Evolutionary conservation across 495 filamentous ascomycete genomes (phyloP), one percentile per base, ranked within the genome.

Genomic region (Friedmanniomyces endolithicus): DNA sequence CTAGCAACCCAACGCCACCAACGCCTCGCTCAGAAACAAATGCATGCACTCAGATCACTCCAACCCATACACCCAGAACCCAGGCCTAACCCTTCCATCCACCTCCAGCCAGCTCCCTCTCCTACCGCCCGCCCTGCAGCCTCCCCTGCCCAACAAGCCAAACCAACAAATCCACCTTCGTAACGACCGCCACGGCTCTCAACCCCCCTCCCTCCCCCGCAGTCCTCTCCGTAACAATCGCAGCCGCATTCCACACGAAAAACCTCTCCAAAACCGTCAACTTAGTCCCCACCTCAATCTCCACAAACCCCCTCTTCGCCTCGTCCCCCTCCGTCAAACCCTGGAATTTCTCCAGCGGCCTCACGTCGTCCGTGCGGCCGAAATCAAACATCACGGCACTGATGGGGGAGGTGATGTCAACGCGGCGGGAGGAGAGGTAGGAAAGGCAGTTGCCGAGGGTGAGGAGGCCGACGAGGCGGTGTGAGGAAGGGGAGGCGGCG

Each of bases 311-410:
- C 59, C 83, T 77, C 64, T 75, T 74, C 48, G 70, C 75, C 3
- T 60, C 55, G 25, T 61, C 58, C 0, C 35, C 51, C 31, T 57
- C 61, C 1, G 57, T 41, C 43, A 60, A 23, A 6, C 37, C 53
- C 12, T 33, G 27, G 19, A 50, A 19, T 47, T 55, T 59, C 55
- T 64, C 61, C 23, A 57, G 33, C 35, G 61, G 61, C 51, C 43
- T 46, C n/a, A 55, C 55, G 69, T 95, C 88, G 51, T 84, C 77
- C 52, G 96, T 79, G 64, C 85, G 85, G 20, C 75, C 72, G 67
- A 98, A 98, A 67, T 94, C 79, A 56, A 98, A 97, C 92, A 98
- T 98, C 64, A 95, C 85, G n/a, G 90, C 82, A 20, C 76, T 74
- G 43, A 98, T 86, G 1, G 79, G 82, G 58, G 75, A 85, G 61